A percentile compares a stretch with the other conserved stretches of the same genome.
Conservation (phyloP, 2,329 filamentous ascomycete species). For the Colletotrichum coccodes region DNA sequence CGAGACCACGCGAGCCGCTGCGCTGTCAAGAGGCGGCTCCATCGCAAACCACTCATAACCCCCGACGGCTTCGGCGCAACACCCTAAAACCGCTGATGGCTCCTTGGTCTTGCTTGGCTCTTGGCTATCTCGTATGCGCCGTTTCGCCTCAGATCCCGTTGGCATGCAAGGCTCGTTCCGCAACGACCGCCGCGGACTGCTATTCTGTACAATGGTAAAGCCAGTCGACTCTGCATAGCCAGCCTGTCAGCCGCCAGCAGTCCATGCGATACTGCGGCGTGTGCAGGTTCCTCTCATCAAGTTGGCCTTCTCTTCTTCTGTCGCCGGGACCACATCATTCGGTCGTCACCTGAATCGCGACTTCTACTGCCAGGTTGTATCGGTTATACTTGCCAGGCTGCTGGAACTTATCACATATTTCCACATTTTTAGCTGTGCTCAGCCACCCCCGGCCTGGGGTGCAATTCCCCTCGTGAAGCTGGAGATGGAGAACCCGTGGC, state of each 20-base stretch:
- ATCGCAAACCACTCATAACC: constrained; percentile 2
- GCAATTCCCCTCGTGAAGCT: neutral
- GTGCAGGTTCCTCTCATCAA: neutral
- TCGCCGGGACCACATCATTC: neutral
- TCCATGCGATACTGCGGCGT: neutral
- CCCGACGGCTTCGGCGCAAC: constrained; percentile 1
- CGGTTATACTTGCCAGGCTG: constrained; percentile 19
- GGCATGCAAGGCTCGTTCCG: constrained; percentile 1
- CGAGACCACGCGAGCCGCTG: constrained; percentile 29
- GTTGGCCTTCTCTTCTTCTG: neutral
- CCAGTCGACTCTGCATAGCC: neutral
- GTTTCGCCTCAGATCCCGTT: constrained; percentile 5
- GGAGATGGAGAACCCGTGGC: neutral
- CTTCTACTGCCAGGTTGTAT: neutral
- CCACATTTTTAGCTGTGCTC: constrained; percentile 24
- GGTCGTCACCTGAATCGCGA: neutral
- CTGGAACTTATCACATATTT: neutral
- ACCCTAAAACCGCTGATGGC: neutral
- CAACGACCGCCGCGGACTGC: neutral
- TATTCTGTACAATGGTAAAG: neutral
- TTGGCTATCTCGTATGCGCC: constrained; percentile 11
- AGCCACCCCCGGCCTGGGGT: constrained; percentile 25
- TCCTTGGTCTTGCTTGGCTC: constrained; percentile 23
- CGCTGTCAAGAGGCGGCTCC: constrained; percentile 27
- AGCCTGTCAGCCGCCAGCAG: neutral